Base-by-base conservation (phyloP, 176 grass and related monocot genomes). In the Typha latifolia region DNA sequence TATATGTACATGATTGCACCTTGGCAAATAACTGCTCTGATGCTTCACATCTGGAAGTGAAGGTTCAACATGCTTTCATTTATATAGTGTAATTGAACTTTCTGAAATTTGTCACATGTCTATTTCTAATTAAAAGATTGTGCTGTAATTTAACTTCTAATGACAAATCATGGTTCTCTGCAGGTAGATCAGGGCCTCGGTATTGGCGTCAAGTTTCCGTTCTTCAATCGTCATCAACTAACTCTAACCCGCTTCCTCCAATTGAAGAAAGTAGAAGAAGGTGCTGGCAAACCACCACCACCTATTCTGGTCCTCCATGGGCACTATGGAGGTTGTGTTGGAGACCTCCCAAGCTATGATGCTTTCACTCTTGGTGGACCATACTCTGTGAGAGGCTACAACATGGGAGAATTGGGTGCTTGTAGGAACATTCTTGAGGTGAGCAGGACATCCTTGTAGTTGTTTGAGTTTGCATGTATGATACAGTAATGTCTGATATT, bases 131-230 rank as follows among this genome's bases (percentile, higher is more conserved):
- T 59, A 24, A 61, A n/a, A 61, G 14, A 3, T 14, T 57, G 12
- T 18, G 22, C 51, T 56, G 14, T 32, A n/a, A 27, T 67, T 53
- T 67, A 3, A 14, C 49, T 57, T 82, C 64, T 72, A 71, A n/a
- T 62, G 50, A 16, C 27, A 55, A 24, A 65, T 57, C 19, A 66
- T 79, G 27, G 49, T 85, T 62, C 52, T 22, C 70, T 79, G 69
- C 84, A 99, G 94, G 73, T 99, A 65, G 94, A 99, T 62, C 94
- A 99, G 87, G 94, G 94, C 59, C 78, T 99, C 70, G 94, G 94
- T 31, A 93, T 99, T 14, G 94, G 94, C 61, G 93, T 81, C 79
- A 99, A 93, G 71, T 93, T 82, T 47, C 94, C 94, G 0, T 75
- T 99, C 76, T 99, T 99, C 83, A 93, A 99, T 15, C 78, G 94